phyloP scores from a whole-genome alignment of 306 rosid genomes.

The Cyclanthera cordifolia region DNA sequence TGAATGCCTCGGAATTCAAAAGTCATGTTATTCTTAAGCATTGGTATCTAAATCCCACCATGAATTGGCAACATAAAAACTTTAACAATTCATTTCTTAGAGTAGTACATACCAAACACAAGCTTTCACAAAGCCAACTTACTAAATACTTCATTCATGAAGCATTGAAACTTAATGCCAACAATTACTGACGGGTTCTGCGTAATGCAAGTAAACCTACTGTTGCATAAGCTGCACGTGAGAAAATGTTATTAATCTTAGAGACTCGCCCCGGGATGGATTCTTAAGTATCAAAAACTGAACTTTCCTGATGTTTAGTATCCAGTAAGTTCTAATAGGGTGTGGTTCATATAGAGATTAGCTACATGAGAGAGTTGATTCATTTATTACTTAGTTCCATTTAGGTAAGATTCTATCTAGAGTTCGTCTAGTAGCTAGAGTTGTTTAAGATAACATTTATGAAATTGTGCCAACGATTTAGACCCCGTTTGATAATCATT shows the following conservation, averaged over 20 bases:
- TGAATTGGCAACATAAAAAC: background rate
- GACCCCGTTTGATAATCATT: no score
- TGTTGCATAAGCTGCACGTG: background rate
- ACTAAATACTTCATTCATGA: no score
- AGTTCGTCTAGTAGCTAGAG: background rate
- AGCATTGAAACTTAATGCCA: no score
- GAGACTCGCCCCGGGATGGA: background rate
- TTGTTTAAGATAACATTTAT: background rate
- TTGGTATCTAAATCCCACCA: background rate
- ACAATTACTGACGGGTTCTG: background rate
- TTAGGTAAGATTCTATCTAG: no score
- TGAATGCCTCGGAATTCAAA: background rate
- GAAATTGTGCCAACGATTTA: no score
- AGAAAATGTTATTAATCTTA: background rate
- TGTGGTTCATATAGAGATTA: background rate
- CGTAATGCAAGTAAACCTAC: background rate
- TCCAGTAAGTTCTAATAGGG: background rate
- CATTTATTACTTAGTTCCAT: no score
- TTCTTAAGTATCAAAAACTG: background rate
- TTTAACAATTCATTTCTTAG: slow-evolving; percentile 6
- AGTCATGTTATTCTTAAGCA: background rate
- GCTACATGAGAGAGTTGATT: slow-evolving; percentile 4
- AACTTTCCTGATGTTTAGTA: background rate
- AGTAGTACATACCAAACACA: no score
- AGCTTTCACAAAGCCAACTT: no score